Conservation (phyloP, 352 stramenopile species). For the Pseudoperonospora humuli region DNA sequence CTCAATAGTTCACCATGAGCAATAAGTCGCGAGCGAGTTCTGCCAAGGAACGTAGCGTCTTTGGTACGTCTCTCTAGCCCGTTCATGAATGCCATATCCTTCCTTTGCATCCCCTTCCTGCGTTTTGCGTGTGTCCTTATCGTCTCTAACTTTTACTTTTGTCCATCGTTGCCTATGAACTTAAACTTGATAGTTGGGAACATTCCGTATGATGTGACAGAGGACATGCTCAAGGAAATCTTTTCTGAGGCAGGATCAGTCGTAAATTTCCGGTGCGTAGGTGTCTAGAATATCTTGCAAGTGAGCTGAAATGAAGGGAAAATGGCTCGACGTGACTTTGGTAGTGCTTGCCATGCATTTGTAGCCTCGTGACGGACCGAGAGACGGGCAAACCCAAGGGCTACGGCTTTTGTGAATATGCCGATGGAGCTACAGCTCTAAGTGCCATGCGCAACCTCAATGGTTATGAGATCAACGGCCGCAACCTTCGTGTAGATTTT, state of each 20-base stretch:
- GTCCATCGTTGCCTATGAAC: conserved; percentile 7
- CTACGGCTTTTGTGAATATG: conserved; percentile 84
- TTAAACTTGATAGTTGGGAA: conserved; percentile 60
- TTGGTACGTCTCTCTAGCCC: conserved; percentile 38
- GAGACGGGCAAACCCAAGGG: conserved; percentile 81
- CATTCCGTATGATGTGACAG: conserved; percentile 85
- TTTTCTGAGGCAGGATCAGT: conserved; percentile 80
- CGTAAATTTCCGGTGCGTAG: conserved; percentile 70
- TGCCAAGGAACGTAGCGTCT: conserved; percentile 82
- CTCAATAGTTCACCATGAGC: conserved; percentile 19
- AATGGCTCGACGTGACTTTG: conserved; percentile 1
- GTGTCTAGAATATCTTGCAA: background rate
- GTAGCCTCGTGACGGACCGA: conserved; percentile 72
- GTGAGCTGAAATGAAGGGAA: background rate
- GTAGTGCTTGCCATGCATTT: background rate
- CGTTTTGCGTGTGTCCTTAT: background rate
- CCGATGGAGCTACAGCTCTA: conserved; percentile 70
- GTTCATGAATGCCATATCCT: conserved; percentile 1
- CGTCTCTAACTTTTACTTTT: conserved; percentile 7
- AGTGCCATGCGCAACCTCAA: conserved; percentile 85
- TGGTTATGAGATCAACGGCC: conserved; percentile 76
- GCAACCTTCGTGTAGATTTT: conserved; percentile 81
- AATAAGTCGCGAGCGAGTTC: conserved; percentile 51
- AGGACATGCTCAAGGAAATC: conserved; percentile 83
- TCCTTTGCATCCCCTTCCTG: background rate